A percentile compares a stretch with the other conserved stretches of the same genome.
phyloP scores from a whole-genome alignment of 176 grass and related monocot genomes.

The Triticum urartu region DNA sequence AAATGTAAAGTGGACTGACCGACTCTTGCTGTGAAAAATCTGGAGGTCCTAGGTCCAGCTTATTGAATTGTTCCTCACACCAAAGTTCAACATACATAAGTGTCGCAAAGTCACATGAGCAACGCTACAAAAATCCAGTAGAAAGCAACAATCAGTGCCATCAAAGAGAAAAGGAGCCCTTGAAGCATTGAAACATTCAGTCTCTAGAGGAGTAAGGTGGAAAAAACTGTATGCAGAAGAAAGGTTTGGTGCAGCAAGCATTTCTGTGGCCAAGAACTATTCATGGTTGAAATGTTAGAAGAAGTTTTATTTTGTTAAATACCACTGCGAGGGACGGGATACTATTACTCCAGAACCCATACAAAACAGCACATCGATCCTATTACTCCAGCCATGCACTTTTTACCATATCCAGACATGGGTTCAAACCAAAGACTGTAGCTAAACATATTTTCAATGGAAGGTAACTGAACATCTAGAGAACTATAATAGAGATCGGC shows the following conservation, averaged over 20 bases:
- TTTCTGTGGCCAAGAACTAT: neutral
- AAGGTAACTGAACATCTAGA: conserved; percentile 13
- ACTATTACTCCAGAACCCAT: neutral
- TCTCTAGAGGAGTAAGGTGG: neutral
- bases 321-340: neutral
- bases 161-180: neutral
- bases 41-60: conserved; percentile 64
- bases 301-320: conserved; percentile 12
- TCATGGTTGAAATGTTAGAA: neutral
- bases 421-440: neutral
- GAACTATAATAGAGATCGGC: conserved; percentile 8
- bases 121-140: conserved; percentile 52
- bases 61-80: conserved; percentile 93
- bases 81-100: conserved; percentile 87
- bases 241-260: neutral
- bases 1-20: conserved; percentile 44
- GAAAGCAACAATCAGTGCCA: conserved; percentile 33
- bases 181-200: neutral
- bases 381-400: neutral
- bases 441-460: conserved; percentile 17
- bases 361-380: neutral
- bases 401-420: neutral
- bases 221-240: conserved; percentile 13
- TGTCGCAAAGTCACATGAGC: conserved; percentile 76
- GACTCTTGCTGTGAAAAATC: conserved; percentile 84